Base-by-base conservation (phyloP, 495 filamentous ascomycete species). In the Margaritispora aquatica region DNA sequence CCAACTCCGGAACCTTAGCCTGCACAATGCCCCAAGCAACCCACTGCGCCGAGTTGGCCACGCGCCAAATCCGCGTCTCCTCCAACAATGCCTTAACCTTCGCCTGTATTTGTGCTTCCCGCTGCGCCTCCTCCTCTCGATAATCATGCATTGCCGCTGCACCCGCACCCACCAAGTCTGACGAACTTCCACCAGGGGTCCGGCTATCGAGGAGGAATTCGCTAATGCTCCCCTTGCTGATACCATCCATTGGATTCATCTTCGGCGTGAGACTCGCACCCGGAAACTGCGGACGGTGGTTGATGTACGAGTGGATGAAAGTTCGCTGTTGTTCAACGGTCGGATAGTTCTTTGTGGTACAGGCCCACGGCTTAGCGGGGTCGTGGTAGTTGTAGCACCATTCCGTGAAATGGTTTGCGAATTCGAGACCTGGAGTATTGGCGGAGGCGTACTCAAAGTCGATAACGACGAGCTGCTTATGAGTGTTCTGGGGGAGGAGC, bases 331-430 rank as follows among this genome's bases (percentile, higher is more conserved):
- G 85, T 57, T 89, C 88, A 0, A 77, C 75, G 0, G 80, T 92
- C 0, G 95, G 95, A 69, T 94, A 97, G 36, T 70, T 66, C 27
- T 66, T 68, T n/a, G 81, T 80, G 62, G 88, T 78, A 73, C 89
- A 88, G 11, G 78, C 80, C 74, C 86, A 85, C 1, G 92, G 76
- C 8, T 63, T 70, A 20, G 73, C 70, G 1, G 81, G 68, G 66
- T 92, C 83, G 66, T 96, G 92, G 69, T 99, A 99, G 70, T 99
- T 89, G 75, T 97, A 95, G 69, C 91, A 96, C 94, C 94, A 99
- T 72, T 99, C 94, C 65, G 90, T 85, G 73, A 97, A 99, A 70
- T 99, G 94, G 71, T 99, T 99, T 52, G 92, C 94, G 70, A 99
- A 96, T 71, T 99, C 94, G 26, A 89, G 79, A 1, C 91, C 95